These are phyloP conservation scores for Mycena capillaripes DNA, from an alignment of 768 basidiomycete species.

Conservation along the genomic window DNA sequence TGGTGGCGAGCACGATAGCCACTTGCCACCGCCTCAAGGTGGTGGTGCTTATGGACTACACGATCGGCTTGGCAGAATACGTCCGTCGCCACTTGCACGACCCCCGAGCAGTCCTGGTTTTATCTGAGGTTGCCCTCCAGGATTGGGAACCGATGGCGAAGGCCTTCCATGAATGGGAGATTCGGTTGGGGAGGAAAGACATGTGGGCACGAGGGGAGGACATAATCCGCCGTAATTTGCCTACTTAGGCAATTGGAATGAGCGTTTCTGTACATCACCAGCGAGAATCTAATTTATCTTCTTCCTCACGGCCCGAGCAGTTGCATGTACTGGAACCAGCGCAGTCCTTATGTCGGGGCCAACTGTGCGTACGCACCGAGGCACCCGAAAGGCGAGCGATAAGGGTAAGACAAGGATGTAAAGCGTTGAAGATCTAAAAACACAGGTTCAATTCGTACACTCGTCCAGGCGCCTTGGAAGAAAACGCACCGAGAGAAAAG, in stretches of 20 bases:
- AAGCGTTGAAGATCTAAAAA: conserved; percentile 20
- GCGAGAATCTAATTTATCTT: neutral
- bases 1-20: neutral
- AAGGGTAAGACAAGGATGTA: conserved; percentile 15
- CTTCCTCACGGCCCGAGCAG: no score
- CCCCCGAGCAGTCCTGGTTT: neutral
- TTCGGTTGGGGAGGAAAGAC: neutral
- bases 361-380: no score
- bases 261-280: neutral
- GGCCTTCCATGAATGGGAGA: neutral
- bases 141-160: conserved; percentile 1
- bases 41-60: neutral
- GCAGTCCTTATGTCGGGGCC: conserved; percentile 24
- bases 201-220: conserved; percentile 19
- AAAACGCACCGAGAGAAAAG: conserved; percentile 27
- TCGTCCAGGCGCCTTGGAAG: neutral
- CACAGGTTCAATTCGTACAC: neutral
- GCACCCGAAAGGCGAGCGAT: no score
- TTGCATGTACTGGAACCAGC: no score
- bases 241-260: neutral
- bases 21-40: neutral
- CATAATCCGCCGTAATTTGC: conserved; percentile 5
- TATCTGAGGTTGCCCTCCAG: neutral
- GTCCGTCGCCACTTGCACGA: neutral
- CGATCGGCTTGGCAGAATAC: neutral